phyloP scores from a whole-genome alignment of 768 basidiomycete genomes.

The Naganishia kalamii region DNA sequence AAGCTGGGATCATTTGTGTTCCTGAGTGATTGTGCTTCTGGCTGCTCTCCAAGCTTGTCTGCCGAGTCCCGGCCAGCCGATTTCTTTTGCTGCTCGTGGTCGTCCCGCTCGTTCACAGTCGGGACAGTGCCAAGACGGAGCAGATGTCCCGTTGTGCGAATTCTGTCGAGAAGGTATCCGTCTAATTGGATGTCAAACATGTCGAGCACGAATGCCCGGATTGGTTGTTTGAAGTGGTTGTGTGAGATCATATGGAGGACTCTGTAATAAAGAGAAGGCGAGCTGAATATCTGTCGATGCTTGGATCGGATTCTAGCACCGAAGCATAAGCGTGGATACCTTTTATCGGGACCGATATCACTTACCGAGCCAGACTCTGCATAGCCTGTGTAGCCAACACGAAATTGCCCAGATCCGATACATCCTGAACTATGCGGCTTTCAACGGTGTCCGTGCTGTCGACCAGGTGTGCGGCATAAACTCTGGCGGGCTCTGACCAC shows the following conservation, averaged over 20 bases:
- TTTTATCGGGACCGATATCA: background rate
- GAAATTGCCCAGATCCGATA: conserved; percentile 89
- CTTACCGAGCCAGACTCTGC: conserved; percentile 73
- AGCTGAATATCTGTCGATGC: conserved; percentile 68
- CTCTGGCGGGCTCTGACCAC: background rate
- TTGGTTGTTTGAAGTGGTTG: conserved; percentile 82
- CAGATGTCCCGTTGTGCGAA: background rate
- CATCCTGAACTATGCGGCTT: conserved; percentile 74
- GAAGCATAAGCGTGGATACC: background rate
- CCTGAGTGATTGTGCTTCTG: background rate
- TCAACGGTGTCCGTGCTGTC: conserved; percentile 23
- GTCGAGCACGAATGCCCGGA: conserved; percentile 85
- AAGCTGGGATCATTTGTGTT: background rate
- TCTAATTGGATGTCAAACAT: conserved; percentile 80
- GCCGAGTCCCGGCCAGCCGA: background rate
- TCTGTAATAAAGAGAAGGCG: conserved; percentile 71
- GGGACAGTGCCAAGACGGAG: background rate
- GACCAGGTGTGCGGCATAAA: background rate
- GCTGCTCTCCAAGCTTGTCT: background rate
- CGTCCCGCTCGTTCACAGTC: background rate
- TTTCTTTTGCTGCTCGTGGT: background rate
- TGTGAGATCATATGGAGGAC: conserved; percentile 81
- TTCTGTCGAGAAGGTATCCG: conserved; percentile 51
- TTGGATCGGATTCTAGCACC: conserved; percentile 33
- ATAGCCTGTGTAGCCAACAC: conserved; percentile 94